Conservation (phyloP, 768 basidiomycete genomes). For the Phylloporus arenicola region DNA sequence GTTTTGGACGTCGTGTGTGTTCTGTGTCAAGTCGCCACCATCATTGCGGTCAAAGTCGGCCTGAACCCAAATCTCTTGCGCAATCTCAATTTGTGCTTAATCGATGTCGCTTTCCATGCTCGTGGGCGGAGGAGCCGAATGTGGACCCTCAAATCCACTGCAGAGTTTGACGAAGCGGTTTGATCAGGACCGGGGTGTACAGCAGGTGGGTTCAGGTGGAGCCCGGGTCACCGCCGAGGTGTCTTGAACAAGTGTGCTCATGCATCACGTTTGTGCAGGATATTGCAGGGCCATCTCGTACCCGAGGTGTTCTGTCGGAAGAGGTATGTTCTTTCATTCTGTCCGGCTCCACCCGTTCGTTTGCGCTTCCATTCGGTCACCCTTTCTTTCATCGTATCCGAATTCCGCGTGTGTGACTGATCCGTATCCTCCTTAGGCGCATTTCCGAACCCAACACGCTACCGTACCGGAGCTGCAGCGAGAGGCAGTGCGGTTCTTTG, state of each 20-base stretch:
- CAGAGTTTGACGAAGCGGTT: constrained; percentile 76
- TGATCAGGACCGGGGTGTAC: constrained; percentile 70
- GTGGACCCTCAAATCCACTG: constrained; percentile 81
- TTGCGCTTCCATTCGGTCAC: constrained; percentile 4
- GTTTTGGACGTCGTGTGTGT: neutral
- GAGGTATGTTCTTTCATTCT: constrained; percentile 40
- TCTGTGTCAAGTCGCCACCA: neutral
- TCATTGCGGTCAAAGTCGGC: neutral
- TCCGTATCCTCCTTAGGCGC: constrained; percentile 31
- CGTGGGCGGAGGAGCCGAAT: constrained; percentile 59
- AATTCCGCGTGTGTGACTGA: neutral
- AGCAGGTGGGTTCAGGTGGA: constrained; percentile 50
- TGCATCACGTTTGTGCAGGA: constrained; percentile 42
- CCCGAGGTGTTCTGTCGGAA: constrained; percentile 40
- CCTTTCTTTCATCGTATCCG: neutral
- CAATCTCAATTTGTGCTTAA: neutral
- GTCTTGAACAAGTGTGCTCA: constrained; percentile 2
- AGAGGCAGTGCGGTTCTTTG: constrained; percentile 71
- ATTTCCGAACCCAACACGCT: constrained; percentile 52
- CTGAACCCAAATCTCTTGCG: neutral
- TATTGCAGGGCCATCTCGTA: constrained; percentile 53
- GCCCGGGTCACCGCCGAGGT: constrained; percentile 6
- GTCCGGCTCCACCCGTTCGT: constrained; percentile 8
- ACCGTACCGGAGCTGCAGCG: constrained; percentile 43
- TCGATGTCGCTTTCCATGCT: constrained; percentile 79